These are phyloP conservation scores for Venturia nashicola DNA, from an alignment of 2,329 filamentous ascomycete genomes.

Conservation along the genomic window DNA sequence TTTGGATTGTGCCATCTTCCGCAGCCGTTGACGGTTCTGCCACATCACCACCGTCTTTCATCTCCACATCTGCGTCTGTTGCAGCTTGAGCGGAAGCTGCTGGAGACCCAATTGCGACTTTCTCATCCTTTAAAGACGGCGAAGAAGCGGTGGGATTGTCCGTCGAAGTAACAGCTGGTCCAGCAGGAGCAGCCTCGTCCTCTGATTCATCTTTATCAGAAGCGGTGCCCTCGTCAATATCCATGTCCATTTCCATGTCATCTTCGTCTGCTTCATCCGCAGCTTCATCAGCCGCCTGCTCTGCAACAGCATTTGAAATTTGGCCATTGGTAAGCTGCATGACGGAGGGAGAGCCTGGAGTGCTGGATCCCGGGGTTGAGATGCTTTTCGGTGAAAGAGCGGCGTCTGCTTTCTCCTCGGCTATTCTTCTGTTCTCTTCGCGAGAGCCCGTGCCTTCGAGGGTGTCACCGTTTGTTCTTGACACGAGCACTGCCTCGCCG, in stretches of 20 bases:
- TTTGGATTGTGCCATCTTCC: neutral
- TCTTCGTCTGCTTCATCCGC: conserved; percentile 7
- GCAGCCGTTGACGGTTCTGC: neutral
- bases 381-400: conserved; percentile 4
- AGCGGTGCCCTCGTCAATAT: conserved; percentile 2
- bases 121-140: neutral
- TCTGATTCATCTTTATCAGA: conserved; percentile 5
- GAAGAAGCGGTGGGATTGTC: neutral
- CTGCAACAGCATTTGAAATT: neutral
- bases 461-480: neutral
- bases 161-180: neutral
- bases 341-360: neutral
- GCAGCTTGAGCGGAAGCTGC: neutral
- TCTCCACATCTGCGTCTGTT: conserved; percentile 8
- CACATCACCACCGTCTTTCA: conserved; percentile 1
- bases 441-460: neutral
- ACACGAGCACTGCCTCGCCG: conserved; percentile 5
- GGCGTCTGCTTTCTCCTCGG: conserved; percentile 7
- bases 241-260: conserved; percentile 9
- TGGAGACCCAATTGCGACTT: neutral
- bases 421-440: conserved; percentile 8
- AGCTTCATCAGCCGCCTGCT: neutral
- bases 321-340: neutral
- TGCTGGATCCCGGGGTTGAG: conserved; percentile 2
- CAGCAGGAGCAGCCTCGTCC: neutral